Evolutionary conservation across 1,284 basidiomycete species (phyloP).

Genomic region (Quambalaria eucalypti): DNA sequence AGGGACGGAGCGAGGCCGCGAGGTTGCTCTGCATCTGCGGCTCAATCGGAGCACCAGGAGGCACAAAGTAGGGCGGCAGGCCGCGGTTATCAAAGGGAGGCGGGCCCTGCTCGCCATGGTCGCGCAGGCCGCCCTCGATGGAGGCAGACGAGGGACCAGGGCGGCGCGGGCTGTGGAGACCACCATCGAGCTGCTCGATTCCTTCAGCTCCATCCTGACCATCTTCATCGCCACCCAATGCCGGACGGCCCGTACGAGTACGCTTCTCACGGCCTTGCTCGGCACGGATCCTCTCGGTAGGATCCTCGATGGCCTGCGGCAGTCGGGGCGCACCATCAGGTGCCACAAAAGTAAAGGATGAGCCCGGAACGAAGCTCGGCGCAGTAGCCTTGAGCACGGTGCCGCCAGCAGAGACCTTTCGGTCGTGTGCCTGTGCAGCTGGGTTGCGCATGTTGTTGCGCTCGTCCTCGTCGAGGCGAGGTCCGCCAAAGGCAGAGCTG

Average conservation of each 20-base stretch:
- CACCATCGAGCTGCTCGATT: no score
- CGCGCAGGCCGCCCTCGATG: conserved; percentile 30
- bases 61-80: background rate
- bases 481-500: conserved; percentile 13
- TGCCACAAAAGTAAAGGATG: conserved; percentile 29
- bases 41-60: no score
- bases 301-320: background rate
- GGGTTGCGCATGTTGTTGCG: no score
- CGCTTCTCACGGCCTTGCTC: conserved; percentile 32
- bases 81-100: conserved; percentile 13
- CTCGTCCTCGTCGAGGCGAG: no score
- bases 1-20: conserved; percentile 9
- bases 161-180: no score
- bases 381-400: conserved; percentile 28
- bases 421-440: no score
- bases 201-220: no score
- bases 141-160: conserved; percentile 24
- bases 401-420: no score
- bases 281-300: conserved; percentile 5
- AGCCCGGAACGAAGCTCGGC: conserved; percentile 27
- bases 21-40: no score
- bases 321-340: conserved; percentile 12
- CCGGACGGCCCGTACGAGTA: conserved; percentile 13
- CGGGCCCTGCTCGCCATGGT: conserved; percentile 7
- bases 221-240: background rate